Percentiles rank a stretch among this genome's conserved stretches.
Evolutionary conservation across 2,329 filamentous ascomycete genomes (phyloP).

Genomic region (Coniella vitis): DNA sequence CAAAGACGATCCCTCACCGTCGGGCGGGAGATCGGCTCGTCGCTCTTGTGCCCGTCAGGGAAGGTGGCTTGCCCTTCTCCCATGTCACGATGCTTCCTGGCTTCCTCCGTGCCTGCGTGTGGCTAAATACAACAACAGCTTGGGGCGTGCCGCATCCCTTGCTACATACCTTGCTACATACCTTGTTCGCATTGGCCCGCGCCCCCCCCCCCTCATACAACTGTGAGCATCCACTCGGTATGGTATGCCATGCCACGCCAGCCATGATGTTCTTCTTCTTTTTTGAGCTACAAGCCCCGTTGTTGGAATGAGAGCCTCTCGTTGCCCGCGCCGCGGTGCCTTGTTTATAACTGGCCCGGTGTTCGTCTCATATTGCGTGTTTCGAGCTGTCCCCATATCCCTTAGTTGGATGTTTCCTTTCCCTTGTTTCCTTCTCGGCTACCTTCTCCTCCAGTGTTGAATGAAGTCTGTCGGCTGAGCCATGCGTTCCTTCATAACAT

Average conservation of each 20-base stretch:
- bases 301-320: no score
- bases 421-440: not conserved
- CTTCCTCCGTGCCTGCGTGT: slow-evolving; percentile 1
- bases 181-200: not conserved
- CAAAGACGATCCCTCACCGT: slow-evolving; percentile 1
- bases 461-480: not conserved
- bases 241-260: slow-evolving; percentile 1
- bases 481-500: slow-evolving; percentile 23
- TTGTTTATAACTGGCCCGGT: slow-evolving; percentile 8
- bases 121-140: not conserved
- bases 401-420: slow-evolving; percentile 1
- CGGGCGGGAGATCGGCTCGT: slow-evolving; percentile 1
- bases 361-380: slow-evolving; percentile 9
- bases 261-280: not conserved
- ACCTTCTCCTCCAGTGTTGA: not conserved
- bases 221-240: slow-evolving; percentile 1
- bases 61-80: slow-evolving; percentile 5
- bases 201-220: no score
- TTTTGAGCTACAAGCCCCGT: not conserved
- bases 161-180: not conserved
- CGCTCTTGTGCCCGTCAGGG: slow-evolving; percentile 1
- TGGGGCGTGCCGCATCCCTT: slow-evolving; percentile 5
- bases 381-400: not conserved
- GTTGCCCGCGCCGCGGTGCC: not conserved
- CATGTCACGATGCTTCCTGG: slow-evolving; percentile 10